A percentile compares a stretch with the other conserved stretches of the same genome.
Conservation (phyloP, 2,329 filamentous ascomycete species). For the Fusarium incarnatum region DNA sequence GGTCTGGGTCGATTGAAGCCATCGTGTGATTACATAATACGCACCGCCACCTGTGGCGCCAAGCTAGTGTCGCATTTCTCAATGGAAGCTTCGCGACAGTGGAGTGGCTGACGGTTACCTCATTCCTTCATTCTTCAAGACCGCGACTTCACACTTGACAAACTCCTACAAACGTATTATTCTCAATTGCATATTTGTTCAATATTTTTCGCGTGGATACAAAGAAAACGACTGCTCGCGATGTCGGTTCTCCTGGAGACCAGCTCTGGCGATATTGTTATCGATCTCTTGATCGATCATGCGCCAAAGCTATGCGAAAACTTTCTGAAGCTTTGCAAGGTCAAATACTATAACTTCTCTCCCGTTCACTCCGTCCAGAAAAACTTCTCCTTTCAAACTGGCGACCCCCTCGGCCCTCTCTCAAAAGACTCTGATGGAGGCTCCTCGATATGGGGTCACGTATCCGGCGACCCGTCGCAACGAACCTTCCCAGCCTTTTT, state of each 20-base stretch:
- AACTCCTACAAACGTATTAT: too few relatives aligned
- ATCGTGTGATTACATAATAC: conserved; percentile 12
- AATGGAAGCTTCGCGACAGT: conserved; percentile 31
- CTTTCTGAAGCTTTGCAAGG: conserved; percentile 98
- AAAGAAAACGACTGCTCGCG: background rate
- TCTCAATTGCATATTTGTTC: background rate
- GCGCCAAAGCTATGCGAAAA: conserved; percentile 95
- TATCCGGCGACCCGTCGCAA: conserved; percentile 74
- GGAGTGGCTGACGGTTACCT: conserved; percentile 29
- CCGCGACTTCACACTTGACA: conserved; percentile 2
- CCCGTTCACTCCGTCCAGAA: conserved; percentile 93
- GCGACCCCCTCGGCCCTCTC: conserved; percentile 90
- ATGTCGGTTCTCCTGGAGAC: conserved; percentile 98
- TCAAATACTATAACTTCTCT: conserved; percentile 99
- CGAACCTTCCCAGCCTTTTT: conserved; percentile 87
- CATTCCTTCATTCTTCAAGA: conserved; percentile 15
- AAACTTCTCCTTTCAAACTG: conserved; percentile 95
- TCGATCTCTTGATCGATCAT: conserved; percentile 90
- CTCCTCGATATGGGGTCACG: conserved; percentile 88
- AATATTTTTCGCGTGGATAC: background rate
- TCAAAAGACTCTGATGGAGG: conserved; percentile 90
- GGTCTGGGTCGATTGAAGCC: background rate
- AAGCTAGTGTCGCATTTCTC: background rate
- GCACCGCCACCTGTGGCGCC: conserved; percentile 24
- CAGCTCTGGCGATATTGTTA: conserved; percentile 91